These are phyloP conservation scores for Cercospora sp. DNA, from an alignment of 2,329 filamentous ascomycete species.

Conservation along the genomic window DNA sequence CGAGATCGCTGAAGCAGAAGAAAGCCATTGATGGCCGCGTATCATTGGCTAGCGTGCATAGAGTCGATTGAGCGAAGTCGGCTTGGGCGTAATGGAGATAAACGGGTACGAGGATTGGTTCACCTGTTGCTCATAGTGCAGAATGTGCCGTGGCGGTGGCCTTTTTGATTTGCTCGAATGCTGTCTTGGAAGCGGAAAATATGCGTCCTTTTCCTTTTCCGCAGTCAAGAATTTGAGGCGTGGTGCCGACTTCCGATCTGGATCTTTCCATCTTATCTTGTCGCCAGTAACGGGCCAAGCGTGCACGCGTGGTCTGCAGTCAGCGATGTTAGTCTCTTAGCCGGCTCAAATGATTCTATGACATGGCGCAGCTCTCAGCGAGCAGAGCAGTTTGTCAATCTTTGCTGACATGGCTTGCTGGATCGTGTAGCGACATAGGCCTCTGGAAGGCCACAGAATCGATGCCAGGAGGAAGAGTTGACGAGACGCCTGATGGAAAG, in stretches of 20 bases:
- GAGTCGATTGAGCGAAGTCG: slow-evolving; percentile 14
- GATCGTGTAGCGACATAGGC: too few species aligned
- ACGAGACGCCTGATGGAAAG: neutral
- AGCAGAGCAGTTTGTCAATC: neutral
- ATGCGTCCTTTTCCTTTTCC: slow-evolving; percentile 7
- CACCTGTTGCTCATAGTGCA: neutral
- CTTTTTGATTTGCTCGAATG: neutral
- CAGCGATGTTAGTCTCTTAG: neutral
- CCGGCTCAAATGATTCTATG: neutral
- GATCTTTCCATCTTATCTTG: neutral
- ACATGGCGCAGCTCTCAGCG: neutral
- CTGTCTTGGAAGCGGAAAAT: slow-evolving; percentile 1
- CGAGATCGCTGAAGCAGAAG: slow-evolving; percentile 20
- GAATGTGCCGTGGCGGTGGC: slow-evolving; percentile 8
- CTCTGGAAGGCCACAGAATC: too few species aligned
- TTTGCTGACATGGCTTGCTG: neutral
- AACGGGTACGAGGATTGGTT: slow-evolving; percentile 1
- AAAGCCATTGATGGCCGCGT: neutral
- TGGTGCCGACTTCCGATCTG: slow-evolving; percentile 12
- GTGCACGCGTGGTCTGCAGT: neutral
- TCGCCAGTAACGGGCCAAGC: neutral
- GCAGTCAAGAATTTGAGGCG: neutral
- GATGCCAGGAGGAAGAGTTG: neutral
- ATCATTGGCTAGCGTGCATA: slow-evolving; percentile 12
- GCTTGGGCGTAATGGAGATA: neutral